Evolutionary conservation across 441 rosid species (phyloP), one percentile per base, ranked within the genome.

Genomic region (Erysimum pusillum): DNA sequence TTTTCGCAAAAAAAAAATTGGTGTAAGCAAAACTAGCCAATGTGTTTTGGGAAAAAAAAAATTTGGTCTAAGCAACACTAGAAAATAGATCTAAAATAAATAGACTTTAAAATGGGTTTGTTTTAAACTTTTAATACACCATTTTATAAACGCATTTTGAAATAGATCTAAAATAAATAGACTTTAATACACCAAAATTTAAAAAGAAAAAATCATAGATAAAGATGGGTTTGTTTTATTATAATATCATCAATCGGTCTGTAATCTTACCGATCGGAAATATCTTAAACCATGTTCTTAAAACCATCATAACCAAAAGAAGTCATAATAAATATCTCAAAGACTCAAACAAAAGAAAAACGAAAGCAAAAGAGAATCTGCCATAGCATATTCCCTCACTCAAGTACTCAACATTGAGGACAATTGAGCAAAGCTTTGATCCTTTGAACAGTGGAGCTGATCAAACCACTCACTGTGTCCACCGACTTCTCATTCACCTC

Each of bases 391-490:
- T 71, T 65, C 78, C 85, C 14, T 85, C 85, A 64, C 17, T 76
- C 25, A 22, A 22, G 25, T 22, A 22, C 25, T 22, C 75, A 76
- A 13, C 59, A 39, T 35, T 42, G 34, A 52, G 81, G 65, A 79
- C 88, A 84, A 65, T 77, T 76, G 45, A 90, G 62, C 45, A 85
- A 80, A 59, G 13, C 59, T 80, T 82, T 92, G 20, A 89, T 82
- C 46, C 51, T 84, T 60, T 84, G 87, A 64, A 86, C 81, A 13
- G 89, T 89, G 2, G 83, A 57, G 82, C 87, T 88, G 44, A 92
- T 75, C 38, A 90, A 87, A 44, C 82, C 73, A 72, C 79, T 86
- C 64, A 87, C 86, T 1, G 82, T 82, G 10, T 87, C 86, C 53
- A 86, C 86, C 1, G 82, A 77, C 70, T 76, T 86, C 82, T 84